These are phyloP conservation scores for Triangularia verruculosa DNA, from an alignment of 2,329 filamentous ascomycete species.

Conservation along the genomic window DNA sequence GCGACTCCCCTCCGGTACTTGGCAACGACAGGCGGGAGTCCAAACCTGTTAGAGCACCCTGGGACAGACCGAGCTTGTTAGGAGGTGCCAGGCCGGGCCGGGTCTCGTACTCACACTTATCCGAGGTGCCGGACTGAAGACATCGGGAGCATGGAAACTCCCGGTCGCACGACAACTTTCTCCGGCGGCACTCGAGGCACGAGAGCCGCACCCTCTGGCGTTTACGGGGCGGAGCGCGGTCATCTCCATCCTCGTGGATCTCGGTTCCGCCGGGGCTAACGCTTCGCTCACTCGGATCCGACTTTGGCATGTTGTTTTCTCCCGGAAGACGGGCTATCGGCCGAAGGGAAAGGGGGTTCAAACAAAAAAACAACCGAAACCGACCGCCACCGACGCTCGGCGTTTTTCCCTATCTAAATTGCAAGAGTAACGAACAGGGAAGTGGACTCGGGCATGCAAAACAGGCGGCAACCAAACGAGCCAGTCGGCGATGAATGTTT, in stretches of 20 bases:
- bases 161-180: constrained; percentile 60
- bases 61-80: constrained; percentile 46
- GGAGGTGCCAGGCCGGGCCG: constrained; percentile 38
- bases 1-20: constrained; percentile 38
- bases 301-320: constrained; percentile 28
- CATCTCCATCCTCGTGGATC: constrained; percentile 15
- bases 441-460: constrained; percentile 3
- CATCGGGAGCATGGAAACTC: constrained; percentile 61
- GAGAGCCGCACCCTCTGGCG: constrained; percentile 58
- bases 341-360: constrained; percentile 5
- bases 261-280: constrained; percentile 19
- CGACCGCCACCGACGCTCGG: neutral
- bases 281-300: constrained; percentile 24
- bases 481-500: constrained; percentile 7
- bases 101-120: constrained; percentile 58
- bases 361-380: neutral
- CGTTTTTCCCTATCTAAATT: neutral
- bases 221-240: constrained; percentile 48
- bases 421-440: constrained; percentile 11
- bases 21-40: constrained; percentile 42
- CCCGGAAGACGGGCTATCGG: constrained; percentile 21
- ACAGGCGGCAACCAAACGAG: neutral
- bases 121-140: constrained; percentile 59
- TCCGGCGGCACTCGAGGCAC: constrained; percentile 58
- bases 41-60: constrained; percentile 43